Percentiles rank a stretch among this genome's conserved stretches.
Evolutionary conservation across 768 basidiomycete species (phyloP).

Genomic region (Dacryopinax primogenitus): DNA sequence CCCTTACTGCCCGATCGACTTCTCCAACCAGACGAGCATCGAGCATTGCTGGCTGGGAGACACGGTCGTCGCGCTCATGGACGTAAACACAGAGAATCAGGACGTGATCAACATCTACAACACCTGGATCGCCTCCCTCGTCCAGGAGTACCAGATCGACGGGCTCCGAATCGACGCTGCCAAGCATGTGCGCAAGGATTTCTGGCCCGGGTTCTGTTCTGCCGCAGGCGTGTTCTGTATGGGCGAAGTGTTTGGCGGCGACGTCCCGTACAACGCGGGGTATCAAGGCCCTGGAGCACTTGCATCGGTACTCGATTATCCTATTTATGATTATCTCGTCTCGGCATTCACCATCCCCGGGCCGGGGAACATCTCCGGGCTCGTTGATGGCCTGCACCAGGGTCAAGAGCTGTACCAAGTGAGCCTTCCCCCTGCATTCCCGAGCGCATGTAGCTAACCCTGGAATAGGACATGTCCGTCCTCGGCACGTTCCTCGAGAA

Average conservation of each 20-base stretch:
- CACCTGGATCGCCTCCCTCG: conserved; percentile 54
- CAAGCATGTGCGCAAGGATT: conserved; percentile 55
- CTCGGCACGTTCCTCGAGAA: conserved; percentile 74
- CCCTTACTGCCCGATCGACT: conserved; percentile 63
- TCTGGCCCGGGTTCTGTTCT: conserved; percentile 63
- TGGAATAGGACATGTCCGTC: conserved; percentile 25
- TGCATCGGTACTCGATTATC: conserved; percentile 66
- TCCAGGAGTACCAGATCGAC: conserved; percentile 61
- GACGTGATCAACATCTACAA: conserved; percentile 50
- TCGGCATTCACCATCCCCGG: conserved; percentile 64
- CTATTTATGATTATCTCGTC: conserved; percentile 50
- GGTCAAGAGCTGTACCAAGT: conserved; percentile 43
- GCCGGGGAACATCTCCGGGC: conserved; percentile 43
- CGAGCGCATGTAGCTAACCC: neutral
- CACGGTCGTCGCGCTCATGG: conserved; percentile 54
- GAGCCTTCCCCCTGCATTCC: conserved; percentile 2
- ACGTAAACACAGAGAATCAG: conserved; percentile 62
- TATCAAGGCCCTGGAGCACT: conserved; percentile 55
- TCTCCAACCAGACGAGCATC: conserved; percentile 53
- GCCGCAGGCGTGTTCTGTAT: conserved; percentile 77
- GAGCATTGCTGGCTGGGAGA: conserved; percentile 80
- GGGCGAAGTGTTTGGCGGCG: conserved; percentile 57
- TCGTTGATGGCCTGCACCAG: conserved; percentile 41
- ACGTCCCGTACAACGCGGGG: conserved; percentile 26
- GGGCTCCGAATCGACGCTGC: conserved; percentile 71